Base-by-base conservation (phyloP, 768 basidiomycete genomes). In the Exidia glandulosa region DNA sequence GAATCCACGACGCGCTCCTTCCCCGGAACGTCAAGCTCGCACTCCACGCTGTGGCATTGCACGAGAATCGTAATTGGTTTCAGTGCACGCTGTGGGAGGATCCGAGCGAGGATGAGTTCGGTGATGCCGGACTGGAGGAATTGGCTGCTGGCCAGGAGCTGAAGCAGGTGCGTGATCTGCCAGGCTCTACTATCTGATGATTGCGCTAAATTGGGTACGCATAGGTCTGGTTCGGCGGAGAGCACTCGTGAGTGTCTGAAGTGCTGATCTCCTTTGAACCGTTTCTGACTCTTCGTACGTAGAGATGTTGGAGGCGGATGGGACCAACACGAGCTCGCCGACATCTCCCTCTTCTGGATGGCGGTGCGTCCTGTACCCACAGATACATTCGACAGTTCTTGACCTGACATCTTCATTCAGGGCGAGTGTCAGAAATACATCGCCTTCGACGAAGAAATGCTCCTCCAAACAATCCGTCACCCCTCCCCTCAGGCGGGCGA, bases 191-290 rank as follows among this genome's bases (percentile, higher is more conserved):
- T 36, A 7, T 36, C 34, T 16, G 34, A 36, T 36, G 34, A 16
- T 7, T 36, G 16, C 34, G 34, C 34, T 7, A 16, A 16, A 7
- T 36, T 7, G 16, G n/a, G 9, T 10, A 58, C 1, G 29, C 50
- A 3, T 60, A 71, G 64, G 58, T 62, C 1, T 72, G 69, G 68
- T 70, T 72, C 36, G 59, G 68, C 0, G 71, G 70, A 0, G 63
- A 48, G 3, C 70, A 71, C 41, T 60, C 59, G 50, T 45, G 19
- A 36, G 34, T 36, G 34, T 16, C 16, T 36, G 34, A n/a, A n/a
- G n/a, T n/a, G 34, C 34, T 36, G 7, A 36, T 16, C 34, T 7
- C 34, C 7, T 7, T 7, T 7, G 16, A 36, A 16, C 7, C 34
- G 7, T 7, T 36, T 7, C 34, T 36, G 7, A 36, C 7, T 36